Conservation (phyloP, 192 early-diverging fungal species). For the Geranomyces michiganensis region DNA sequence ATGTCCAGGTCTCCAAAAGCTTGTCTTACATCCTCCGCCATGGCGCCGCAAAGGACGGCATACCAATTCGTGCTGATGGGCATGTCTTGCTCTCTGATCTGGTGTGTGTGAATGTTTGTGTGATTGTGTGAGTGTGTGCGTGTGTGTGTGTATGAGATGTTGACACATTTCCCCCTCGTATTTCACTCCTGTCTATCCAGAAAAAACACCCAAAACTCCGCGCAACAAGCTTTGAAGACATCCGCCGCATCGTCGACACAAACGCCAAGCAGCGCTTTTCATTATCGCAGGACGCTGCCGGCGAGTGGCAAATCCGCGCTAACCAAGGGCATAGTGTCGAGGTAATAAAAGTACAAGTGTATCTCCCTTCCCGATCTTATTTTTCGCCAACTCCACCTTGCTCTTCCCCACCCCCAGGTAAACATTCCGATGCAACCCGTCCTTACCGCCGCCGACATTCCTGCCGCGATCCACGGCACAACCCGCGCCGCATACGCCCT, state of each 20-base stretch:
- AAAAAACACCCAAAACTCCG: conserved; percentile 61
- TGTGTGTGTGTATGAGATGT: no score
- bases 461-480: conserved; percentile 74
- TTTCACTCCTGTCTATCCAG: conserved; percentile 30
- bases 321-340: conserved; percentile 78
- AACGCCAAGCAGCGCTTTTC: conserved; percentile 86
- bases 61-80: conserved; percentile 76
- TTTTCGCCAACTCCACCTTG: no score
- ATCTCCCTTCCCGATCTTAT: background rate
- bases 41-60: conserved; percentile 74
- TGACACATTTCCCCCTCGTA: no score
- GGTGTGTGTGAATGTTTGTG: no score
- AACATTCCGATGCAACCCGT: conserved; percentile 55
- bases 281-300: conserved; percentile 50
- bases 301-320: conserved; percentile 71
- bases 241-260: conserved; percentile 68
- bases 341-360: background rate
- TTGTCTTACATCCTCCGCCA: conserved; percentile 86
- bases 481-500: conserved; percentile 50
- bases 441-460: conserved; percentile 45
- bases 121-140: conserved; percentile 23
- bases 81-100: conserved; percentile 71
- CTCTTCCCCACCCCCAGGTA: conserved; percentile 25
- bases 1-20: conserved; percentile 62
- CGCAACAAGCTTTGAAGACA: conserved; percentile 58